Percentiles rank a stretch among this genome's conserved stretches.
phyloP scores from a whole-genome alignment of 768 basidiomycete species.

The Xanthoconium stramineum region DNA sequence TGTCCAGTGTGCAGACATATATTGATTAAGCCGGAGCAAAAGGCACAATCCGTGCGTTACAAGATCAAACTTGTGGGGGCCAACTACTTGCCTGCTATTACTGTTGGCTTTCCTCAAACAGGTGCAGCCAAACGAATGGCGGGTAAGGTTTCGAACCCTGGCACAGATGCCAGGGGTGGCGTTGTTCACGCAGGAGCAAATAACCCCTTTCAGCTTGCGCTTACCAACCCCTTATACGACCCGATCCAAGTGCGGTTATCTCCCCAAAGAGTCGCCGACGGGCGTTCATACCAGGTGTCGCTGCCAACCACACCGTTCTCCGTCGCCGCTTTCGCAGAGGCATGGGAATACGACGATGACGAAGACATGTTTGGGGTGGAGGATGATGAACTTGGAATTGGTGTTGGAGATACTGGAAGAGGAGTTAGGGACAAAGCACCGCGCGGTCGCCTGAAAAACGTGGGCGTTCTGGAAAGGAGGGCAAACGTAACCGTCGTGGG shows the following conservation, averaged over 20 bases:
- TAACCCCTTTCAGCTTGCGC: constrained; percentile 84
- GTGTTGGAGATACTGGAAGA: constrained; percentile 32
- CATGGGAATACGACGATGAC: constrained; percentile 98
- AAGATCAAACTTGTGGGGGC: constrained; percentile 98
- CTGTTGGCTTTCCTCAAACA: constrained; percentile 62
- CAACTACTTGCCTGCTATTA: constrained; percentile 88
- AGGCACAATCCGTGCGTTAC: constrained; percentile 89
- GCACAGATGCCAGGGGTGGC: constrained; percentile 36
- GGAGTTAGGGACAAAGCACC: constrained; percentile 45
- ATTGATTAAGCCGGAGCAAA: constrained; percentile 97
- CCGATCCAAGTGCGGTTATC: constrained; percentile 89
- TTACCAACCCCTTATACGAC: constrained; percentile 95
- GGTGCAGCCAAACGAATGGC: constrained; percentile 36
- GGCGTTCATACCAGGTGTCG: constrained; percentile 62
- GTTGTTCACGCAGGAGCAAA: constrained; percentile 70
- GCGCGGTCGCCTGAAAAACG: constrained; percentile 50
- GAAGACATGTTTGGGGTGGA: constrained; percentile 70
- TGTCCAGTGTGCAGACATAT: constrained; percentile 94
- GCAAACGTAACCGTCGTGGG: constrained; percentile 88
- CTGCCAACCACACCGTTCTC: constrained; percentile 77
- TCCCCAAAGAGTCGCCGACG: constrained; percentile 56
- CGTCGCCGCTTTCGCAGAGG: constrained; percentile 89
- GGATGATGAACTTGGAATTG: constrained; percentile 36
- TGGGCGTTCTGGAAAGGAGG: constrained; percentile 83
- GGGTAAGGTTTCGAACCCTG: constrained; percentile 35